A percentile compares a stretch with the other conserved stretches of the same genome.
Evolutionary conservation across 208 protist genomes (phyloP).

Genomic region (Histomonas meleagridis): DNA sequence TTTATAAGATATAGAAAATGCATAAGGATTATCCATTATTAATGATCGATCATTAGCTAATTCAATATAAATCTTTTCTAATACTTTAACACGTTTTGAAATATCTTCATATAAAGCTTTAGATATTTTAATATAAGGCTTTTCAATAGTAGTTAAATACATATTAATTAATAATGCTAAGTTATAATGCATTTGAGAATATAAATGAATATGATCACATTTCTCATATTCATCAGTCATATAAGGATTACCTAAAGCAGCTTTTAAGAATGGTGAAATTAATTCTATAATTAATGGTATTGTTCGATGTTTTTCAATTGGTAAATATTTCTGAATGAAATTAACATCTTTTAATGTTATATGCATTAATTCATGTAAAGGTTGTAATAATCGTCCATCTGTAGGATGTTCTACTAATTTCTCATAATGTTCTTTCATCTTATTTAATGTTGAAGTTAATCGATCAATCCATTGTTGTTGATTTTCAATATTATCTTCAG

Average conservation of each 20-base stretch:
- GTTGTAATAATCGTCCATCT: background rate
- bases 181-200: background rate
- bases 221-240: conserved; percentile 8
- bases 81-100: background rate
- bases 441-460: background rate
- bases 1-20: background rate
- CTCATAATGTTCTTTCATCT: background rate
- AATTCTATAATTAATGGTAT: conserved; percentile 20
- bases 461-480: background rate
- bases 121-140: background rate
- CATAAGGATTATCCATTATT: background rate
- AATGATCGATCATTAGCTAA: background rate
- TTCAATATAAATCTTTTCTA: background rate
- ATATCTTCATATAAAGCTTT: background rate
- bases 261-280: background rate
- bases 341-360: background rate
- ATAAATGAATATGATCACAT: background rate
- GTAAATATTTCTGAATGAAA: background rate
- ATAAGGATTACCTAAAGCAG: background rate
- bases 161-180: background rate
- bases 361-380: background rate
- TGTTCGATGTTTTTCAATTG: background rate
- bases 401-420: background rate
- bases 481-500: background rate
- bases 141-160: background rate